Base-by-base conservation (phyloP, 1,284 basidiomycete species). In the Irpex rosettiformis region DNA sequence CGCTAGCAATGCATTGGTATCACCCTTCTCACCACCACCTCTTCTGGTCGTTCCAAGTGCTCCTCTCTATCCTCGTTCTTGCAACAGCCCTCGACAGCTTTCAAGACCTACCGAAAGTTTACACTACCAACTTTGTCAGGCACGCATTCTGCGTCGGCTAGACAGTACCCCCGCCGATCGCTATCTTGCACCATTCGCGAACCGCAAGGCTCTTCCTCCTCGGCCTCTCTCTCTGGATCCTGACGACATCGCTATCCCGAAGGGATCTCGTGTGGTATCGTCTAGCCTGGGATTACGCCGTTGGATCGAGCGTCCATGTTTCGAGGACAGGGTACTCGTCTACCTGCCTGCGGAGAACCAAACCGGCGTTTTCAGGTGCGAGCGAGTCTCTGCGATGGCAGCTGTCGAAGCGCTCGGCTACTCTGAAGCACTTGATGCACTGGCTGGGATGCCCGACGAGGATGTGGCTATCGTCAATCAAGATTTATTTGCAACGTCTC, bases 391-490 rank as follows among this genome's bases (percentile, higher is more conserved):
- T 75, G 84, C 66, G 69, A 78, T 58, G 59, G 68, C 76, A 22
- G 88, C 85, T n/a, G 86, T 92, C 45, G 85, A 87, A 55, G 85
- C 84, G 45, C 76, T 92, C 51, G 89, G 91, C 65, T 87, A 83
- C 64, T 88, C 89, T 10, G 80, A 84, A 58, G 70, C 76, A 21
- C 67, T 90, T 25, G 88, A 91, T 64, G 72, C 79, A 22, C 74
- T 90, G 70, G 83, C 81, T 27, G 81, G 77, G 16, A 64, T 75
- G 24, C 65, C 48, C 8, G 48, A 64, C 55, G 66, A 65, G 13
- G 59, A 53, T 24, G 56, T 63, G 5, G 48, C 48, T 25, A 24
- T 51, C 25, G 22, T 51, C 27, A 51, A 28, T 47, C 43, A 54
- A 37, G 57, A 57, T 52, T 52, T 64, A 3, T 60, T 62, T 5